Percentiles rank a stretch among this genome's conserved stretches.
Conservation (phyloP, 768 basidiomycete genomes). For the Mycena haematopus region DNA sequence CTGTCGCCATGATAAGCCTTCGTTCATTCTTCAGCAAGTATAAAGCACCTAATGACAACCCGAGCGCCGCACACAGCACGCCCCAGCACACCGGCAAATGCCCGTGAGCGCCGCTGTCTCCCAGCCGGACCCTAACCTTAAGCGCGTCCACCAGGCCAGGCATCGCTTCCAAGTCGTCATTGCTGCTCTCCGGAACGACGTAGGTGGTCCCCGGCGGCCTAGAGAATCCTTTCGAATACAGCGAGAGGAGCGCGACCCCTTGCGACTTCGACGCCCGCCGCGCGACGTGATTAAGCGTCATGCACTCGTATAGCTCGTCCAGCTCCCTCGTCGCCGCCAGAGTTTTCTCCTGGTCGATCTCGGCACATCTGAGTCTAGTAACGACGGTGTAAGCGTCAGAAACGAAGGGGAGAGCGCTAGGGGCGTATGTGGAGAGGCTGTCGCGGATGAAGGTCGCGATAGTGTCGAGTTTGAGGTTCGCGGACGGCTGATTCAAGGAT, state of each 20-base stretch:
- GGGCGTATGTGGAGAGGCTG: conserved; percentile 80
- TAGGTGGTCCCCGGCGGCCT: conserved; percentile 46
- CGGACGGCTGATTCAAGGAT: conserved; percentile 29
- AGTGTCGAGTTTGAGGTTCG: conserved; percentile 33
- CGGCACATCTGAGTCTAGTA: conserved; percentile 30
- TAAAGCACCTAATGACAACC: conserved; percentile 67
- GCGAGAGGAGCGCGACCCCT: conserved; percentile 89
- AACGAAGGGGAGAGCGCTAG: conserved; percentile 79
- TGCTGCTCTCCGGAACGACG: conserved; percentile 23
- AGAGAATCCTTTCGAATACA: conserved; percentile 85
- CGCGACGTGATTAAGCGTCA: conserved; percentile 90
- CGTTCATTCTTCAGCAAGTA: background rate
- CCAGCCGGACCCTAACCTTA: conserved; percentile 71
- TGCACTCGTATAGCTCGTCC: conserved; percentile 82
- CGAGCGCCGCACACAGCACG: conserved; percentile 77
- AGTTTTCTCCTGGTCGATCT: background rate
- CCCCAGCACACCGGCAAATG: conserved; percentile 96
- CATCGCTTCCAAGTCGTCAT: conserved; percentile 34
- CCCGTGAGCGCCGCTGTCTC: conserved; percentile 68
- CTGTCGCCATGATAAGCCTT: conserved; percentile 46
- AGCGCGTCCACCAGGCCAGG: conserved; percentile 64
- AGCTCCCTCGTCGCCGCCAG: conserved; percentile 39
- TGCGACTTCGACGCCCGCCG: conserved; percentile 89
- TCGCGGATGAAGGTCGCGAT: conserved; percentile 70
- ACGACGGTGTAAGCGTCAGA: conserved; percentile 67